Evolutionary conservation across 2,329 filamentous ascomycete species (phyloP), one percentile per base, ranked within the genome.

Genomic region (Raffaelea arxii): DNA sequence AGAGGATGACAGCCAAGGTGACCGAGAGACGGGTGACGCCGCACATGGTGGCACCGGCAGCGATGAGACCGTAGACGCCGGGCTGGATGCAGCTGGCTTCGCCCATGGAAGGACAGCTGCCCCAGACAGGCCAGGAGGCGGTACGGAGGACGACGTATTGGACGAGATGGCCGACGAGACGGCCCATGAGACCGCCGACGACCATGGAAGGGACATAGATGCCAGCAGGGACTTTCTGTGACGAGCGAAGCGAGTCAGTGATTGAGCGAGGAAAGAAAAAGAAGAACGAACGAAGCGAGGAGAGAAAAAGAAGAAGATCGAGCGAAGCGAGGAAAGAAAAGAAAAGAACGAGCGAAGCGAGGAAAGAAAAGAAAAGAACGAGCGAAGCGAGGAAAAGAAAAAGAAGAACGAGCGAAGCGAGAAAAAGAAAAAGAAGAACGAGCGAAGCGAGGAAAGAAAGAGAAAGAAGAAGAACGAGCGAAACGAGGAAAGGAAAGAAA

Each of bases 121-220:
- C 77, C 68, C 91, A 96, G 6, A 96, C 65, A 14, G 77, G 69
- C 58, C 82, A 84, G 46, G 80, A 66, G 0, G 88, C 85, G 58
- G 82, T 85, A 25, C 74, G 75, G 47, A 94, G 71, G 6, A 91
- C 88, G 44, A 86, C 65, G 65, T 85, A 89, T 61, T 97, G 91
- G 0, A 90, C 80, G 6, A 82, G 63, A 61, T 97, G 92, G 2
- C 92, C 92, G 12, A 95, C 78, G 39, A 92, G 81, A 7, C 91
- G 82, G 25, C 91, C 91, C 69, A 95, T 82, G 18, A 98, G 70
- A 58, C 92, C 92, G 53, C 92, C 92, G 18, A 97, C 88, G 24
- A 97, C 92, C 92, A 98, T 98, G 56, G 91, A 96, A 3, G 92
- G 92, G 2, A 98, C 90, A 57, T 98, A 98, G 55, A 98, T 96